Percentiles rank a stretch among this genome's conserved stretches.
Conservation (phyloP, 805 yeast genomes). For the Debaryomyces castellii region DNA sequence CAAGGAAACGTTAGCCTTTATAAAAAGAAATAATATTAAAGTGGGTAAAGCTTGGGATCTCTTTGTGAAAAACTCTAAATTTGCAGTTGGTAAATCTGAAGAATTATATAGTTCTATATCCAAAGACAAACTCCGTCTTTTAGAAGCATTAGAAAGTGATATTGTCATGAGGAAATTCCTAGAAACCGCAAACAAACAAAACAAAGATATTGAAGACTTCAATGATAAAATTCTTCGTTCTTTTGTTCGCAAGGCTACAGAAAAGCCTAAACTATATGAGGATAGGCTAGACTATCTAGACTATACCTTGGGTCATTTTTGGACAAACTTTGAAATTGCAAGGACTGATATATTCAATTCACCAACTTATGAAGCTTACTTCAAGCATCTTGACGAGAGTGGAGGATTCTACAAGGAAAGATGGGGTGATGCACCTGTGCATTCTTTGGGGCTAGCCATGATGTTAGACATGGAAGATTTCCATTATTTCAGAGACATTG, state of each 20-base stretch:
- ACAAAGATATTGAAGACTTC: conserved; percentile 20
- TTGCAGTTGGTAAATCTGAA: conserved; percentile 20
- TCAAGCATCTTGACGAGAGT: conserved; percentile 61
- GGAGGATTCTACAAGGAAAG: conserved; percentile 90
- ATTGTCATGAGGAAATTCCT: conserved; percentile 24
- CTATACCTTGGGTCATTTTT: conserved; percentile 82
- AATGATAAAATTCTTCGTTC: conserved; percentile 31
- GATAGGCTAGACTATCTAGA: conserved; percentile 67
- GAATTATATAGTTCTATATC: conserved; percentile 21
- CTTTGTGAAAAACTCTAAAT: conserved; percentile 43
- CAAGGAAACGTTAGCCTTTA: conserved; percentile 65
- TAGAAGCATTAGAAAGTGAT: conserved; percentile 26
- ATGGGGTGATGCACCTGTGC: conserved; percentile 98
- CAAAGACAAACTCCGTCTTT: conserved; percentile 16
- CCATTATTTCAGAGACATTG: conserved; percentile 91
- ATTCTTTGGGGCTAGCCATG: conserved; percentile 82
- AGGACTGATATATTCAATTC: conserved; percentile 72
- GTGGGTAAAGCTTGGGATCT: conserved; percentile 71
- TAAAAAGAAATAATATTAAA: conserved; percentile 41
- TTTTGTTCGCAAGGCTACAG: conserved; percentile 37
- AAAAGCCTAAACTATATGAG: conserved; percentile 31
- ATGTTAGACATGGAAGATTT: conserved; percentile 65
- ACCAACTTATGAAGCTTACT: conserved; percentile 63
- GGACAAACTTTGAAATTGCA: conserved; percentile 94
- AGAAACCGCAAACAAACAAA: conserved; percentile 18